Percentiles rank a stretch among this genome's conserved stretches.
Conservation (phyloP, 805 yeast genomes). For the Torulaspora quercuum region DNA sequence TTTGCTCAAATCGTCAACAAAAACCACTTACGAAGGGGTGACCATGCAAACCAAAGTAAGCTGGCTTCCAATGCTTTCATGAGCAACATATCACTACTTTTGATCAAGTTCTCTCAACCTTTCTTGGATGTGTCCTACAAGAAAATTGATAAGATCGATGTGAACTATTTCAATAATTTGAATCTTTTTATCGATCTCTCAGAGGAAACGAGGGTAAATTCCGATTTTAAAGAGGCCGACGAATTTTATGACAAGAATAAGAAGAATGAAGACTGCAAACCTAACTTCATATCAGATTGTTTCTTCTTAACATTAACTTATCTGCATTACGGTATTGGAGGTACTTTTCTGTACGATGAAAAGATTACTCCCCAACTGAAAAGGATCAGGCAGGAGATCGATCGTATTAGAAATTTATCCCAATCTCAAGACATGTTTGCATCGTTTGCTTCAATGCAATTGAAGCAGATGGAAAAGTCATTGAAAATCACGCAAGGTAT, state of each 20-base stretch:
- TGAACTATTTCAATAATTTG: slow-evolving; percentile 57
- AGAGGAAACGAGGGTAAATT: slow-evolving; percentile 80
- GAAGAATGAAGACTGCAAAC: slow-evolving; percentile 35
- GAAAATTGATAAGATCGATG: slow-evolving; percentile 75
- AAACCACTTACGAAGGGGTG: slow-evolving; percentile 84
- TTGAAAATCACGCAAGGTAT: slow-evolving; percentile 41
- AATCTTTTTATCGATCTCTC: slow-evolving; percentile 55
- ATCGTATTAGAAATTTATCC: slow-evolving; percentile 32
- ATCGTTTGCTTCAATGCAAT: slow-evolving; percentile 40
- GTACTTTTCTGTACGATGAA: slow-evolving; percentile 56
- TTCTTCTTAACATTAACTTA: slow-evolving; percentile 77
- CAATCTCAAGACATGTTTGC: slow-evolving; percentile 27
- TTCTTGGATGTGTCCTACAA: slow-evolving; percentile 64
- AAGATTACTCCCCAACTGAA: slow-evolving; percentile 52
- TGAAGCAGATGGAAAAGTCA: slow-evolving; percentile 49
- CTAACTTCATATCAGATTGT: slow-evolving; percentile 88
- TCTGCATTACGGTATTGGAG: slow-evolving; percentile 86
- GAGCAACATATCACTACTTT: slow-evolving; percentile 65
- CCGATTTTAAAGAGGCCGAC: slow-evolving; percentile 68
- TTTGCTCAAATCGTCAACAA: slow-evolving; percentile 71
- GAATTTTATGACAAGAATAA: slow-evolving; percentile 47
- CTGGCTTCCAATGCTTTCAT: slow-evolving; percentile 78
- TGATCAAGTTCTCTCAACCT: slow-evolving; percentile 76
- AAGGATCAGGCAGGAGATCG: slow-evolving; percentile 42
- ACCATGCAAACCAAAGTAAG: slow-evolving; percentile 65